A percentile compares a stretch with the other conserved stretches of the same genome.
phyloP scores from a whole-genome alignment of 225 moss, liverwort and hornwort genomes.

The Physcomitrellopsis africana region DNA sequence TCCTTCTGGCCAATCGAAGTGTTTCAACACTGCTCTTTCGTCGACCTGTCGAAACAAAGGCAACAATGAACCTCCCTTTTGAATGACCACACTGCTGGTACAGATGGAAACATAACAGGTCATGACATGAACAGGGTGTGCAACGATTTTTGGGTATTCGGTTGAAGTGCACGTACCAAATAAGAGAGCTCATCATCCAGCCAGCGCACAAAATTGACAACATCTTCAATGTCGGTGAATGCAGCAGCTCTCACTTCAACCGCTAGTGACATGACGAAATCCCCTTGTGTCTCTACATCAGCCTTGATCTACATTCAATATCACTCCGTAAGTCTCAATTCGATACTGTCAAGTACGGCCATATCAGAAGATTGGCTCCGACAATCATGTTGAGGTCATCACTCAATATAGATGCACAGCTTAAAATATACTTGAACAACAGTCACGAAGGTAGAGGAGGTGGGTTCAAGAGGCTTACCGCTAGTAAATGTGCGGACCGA shows the following conservation, averaged over 20 bases:
- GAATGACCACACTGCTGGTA: background rate
- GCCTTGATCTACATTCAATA: constrained; percentile 71
- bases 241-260: constrained; percentile 81
- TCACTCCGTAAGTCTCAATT: background rate
- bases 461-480: constrained; percentile 50
- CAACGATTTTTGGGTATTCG: background rate
- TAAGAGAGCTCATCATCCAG: constrained; percentile 94
- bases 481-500: constrained; percentile 77
- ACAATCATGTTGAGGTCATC: background rate
- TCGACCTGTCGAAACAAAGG: constrained; percentile 56
- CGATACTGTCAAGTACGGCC: background rate
- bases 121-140: background rate
- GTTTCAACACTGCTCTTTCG: constrained; percentile 84
- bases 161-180: constrained; percentile 50
- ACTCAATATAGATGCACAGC: background rate
- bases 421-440: background rate
- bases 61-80: background rate
- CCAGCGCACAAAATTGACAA: constrained; percentile 85
- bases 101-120: background rate
- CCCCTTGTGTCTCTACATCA: constrained; percentile 90
- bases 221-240: constrained; percentile 76
- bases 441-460: background rate
- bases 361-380: background rate
- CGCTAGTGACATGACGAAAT: constrained; percentile 81
- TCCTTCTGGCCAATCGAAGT: constrained; percentile 91